Conservation (phyloP, 768 basidiomycete genomes). For the Boletus rubroflammeus region DNA sequence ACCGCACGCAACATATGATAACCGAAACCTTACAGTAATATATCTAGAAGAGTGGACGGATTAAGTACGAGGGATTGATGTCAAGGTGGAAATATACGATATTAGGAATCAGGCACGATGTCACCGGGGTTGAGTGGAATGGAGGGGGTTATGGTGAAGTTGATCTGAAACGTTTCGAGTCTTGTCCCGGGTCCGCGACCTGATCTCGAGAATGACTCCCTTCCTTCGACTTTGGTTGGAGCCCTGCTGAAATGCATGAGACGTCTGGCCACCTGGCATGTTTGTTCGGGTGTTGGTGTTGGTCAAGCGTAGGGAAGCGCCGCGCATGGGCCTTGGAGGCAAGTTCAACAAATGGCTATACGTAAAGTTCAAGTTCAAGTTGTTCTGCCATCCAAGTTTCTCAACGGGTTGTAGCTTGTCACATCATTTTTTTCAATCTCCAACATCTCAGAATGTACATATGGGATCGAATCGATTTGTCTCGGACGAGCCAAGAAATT, state of each 20-base stretch:
- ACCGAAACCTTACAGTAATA: neutral
- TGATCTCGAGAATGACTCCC: neutral
- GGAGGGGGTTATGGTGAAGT: no score
- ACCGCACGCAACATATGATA: no score
- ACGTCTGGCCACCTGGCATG: neutral
- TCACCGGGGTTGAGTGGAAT: neutral
- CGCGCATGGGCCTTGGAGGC: no score
- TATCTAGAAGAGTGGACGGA: neutral
- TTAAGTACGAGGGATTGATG: neutral
- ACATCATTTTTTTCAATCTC: neutral
- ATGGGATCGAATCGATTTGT: neutral
- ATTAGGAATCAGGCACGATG: neutral
- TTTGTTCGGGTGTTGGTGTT: neutral
- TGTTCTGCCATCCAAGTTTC: no score
- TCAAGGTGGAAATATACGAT: neutral
- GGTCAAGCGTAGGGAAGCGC: neutral
- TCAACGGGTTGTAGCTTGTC: no score
- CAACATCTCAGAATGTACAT: neutral
- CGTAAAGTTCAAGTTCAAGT: no score
- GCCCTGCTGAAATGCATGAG: neutral
- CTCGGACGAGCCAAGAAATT: neutral
- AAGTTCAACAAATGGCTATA: no score
- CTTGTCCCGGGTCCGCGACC: neutral
- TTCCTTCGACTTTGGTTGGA: neutral
- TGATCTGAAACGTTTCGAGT: neutral